Evolutionary conservation across 2,329 filamentous ascomycete species (phyloP), one percentile per base, ranked within the genome.

Genomic region (Talaromyces sp.): DNA sequence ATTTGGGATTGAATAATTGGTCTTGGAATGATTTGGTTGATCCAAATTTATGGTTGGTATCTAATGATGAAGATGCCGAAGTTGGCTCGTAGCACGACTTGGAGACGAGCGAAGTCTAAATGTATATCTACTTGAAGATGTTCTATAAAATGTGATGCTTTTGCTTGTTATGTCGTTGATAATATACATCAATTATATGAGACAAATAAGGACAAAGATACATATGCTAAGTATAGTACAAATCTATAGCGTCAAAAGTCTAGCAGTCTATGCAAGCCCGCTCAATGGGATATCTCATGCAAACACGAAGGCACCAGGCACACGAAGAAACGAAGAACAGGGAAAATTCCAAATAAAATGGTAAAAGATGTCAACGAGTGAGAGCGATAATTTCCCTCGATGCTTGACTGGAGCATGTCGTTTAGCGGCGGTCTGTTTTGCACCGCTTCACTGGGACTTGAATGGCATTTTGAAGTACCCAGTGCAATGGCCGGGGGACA

Each of bases 391-490:
- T 9, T 27, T 4, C 24, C 9, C 24, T 27, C 24, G 20, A 16
- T 7, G 29, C 30, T 33, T 35, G 30, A 9, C 11, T 14, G 44
- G 40, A 17, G 39, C 40, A 17, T 48, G n/a, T 22, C 10, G 16
- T 47, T 27, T 57, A 50, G 33, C 17, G 37, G 19, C 30, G 16
- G 27, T 42, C 24, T 9, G 9, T 29, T 16, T 29, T 2, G 7
- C 42, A 33, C 40, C 17, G 53, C 11, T 55, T 49, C 30, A 70
- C 54, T 16, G 66, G 66, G n/a, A 75, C 58, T 9, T 62, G 48
- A 11, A 75, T 70, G 20, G 66, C 63, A 49, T 73, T 68, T 35
- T 71, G 56, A 40, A 72, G 51, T 50, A 69, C 54, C 66, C 69
- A 72, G 4, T 55, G 48, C 32, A 62, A 55, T 2, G 67, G 61